Conservation (phyloP, 345 rosid species). For the Excoecaria agallocha region DNA sequence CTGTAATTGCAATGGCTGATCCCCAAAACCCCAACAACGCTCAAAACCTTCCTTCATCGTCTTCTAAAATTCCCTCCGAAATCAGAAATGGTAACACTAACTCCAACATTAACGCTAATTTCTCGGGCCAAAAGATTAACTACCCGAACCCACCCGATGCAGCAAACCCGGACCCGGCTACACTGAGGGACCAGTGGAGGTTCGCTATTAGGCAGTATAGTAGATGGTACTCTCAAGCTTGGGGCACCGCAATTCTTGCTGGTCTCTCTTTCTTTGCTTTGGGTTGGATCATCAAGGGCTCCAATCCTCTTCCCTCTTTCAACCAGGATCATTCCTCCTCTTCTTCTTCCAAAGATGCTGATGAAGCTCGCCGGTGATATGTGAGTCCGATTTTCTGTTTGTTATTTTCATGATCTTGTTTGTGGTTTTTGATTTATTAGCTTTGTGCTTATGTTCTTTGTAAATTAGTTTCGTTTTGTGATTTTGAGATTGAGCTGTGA, state of each 20-base stretch:
- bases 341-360: slow-evolving; percentile 9
- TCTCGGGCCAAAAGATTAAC: slow-evolving; percentile 40
- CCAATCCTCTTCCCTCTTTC: slow-evolving; percentile 78
- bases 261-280: slow-evolving; percentile 78
- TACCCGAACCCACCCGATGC: slow-evolving; percentile 65
- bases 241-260: slow-evolving; percentile 92
- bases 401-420: not conserved
- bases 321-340: slow-evolving; percentile 20
- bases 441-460: not conserved
- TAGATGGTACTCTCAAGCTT: slow-evolving; percentile 77
- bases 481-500: not conserved
- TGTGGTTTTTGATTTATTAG: not conserved
- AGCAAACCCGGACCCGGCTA: slow-evolving; percentile 67
- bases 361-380: not conserved
- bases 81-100: not conserved
- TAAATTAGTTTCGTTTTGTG: not conserved
- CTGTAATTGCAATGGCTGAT: not conserved
- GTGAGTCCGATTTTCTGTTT: slow-evolving; percentile 1
- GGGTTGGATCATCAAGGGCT: slow-evolving; percentile 83
- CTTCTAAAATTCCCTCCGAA: slow-evolving; percentile 3
- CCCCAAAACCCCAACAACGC: not conserved
- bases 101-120: slow-evolving; percentile 15
- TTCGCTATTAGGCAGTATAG: slow-evolving; percentile 73
- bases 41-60: not conserved
- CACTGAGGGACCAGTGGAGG: slow-evolving; percentile 88